These are phyloP conservation scores for Corrigiola litoralis DNA, from an alignment of 179 eudicot genomes.

Conservation along the genomic window DNA sequence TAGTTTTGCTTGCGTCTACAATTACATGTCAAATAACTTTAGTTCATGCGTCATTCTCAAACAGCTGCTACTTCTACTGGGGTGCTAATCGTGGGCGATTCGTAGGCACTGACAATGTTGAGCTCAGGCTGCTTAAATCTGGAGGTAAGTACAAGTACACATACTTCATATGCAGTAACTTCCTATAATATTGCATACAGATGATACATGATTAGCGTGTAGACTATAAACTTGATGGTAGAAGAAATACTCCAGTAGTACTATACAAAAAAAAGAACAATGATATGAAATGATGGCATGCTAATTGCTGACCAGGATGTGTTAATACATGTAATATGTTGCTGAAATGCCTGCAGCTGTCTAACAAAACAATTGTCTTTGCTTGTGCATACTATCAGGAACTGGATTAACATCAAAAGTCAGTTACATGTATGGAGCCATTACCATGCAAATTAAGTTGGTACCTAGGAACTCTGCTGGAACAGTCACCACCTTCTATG, in stretches of 20 bases:
- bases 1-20: neutral
- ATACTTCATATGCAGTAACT: neutral
- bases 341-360: neutral
- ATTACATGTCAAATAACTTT: neutral
- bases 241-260: no score
- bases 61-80: conserved; percentile 6
- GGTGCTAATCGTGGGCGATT: conserved; percentile 10
- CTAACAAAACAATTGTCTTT: neutral
- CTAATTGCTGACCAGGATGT: no score
- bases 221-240: no score
- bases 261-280: no score
- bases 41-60: neutral
- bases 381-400: conserved; percentile 27
- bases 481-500: conserved; percentile 60
- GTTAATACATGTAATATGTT: no score
- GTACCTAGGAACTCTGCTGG: conserved; percentile 56
- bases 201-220: neutral
- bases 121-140: neutral
- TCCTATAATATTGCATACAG: neutral
- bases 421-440: conserved; percentile 46
- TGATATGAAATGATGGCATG: no score
- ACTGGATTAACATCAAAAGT: conserved; percentile 43
- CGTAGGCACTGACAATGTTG: neutral
- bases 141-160: conserved; percentile 7
- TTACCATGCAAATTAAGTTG: conserved; percentile 47